These are phyloP conservation scores for Acanthamoeba culbertsoni DNA, from an alignment of 208 protist species.

Conservation along the genomic window DNA sequence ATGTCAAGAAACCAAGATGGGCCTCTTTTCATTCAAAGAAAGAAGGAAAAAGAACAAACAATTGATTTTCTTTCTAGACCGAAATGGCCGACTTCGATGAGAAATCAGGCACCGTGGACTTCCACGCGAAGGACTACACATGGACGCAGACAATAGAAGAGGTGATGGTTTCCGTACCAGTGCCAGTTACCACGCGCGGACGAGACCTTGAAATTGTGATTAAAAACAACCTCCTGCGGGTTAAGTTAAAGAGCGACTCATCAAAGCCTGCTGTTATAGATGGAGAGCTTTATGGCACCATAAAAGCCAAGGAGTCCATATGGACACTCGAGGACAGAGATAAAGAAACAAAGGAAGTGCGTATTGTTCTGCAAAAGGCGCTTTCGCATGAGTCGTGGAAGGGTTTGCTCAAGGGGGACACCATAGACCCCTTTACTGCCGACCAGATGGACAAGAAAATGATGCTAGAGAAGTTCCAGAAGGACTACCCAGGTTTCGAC, in stretches of 20 bases:
- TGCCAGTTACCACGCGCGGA: conserved; percentile 18
- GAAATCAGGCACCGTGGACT: conserved; percentile 27
- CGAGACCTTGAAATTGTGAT: conserved; percentile 34
- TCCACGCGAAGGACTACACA: neutral
- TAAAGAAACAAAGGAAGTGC: conserved; percentile 48
- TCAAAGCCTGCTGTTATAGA: neutral
- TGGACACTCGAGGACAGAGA: conserved; percentile 44
- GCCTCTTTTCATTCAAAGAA: neutral
- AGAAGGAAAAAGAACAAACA: neutral
- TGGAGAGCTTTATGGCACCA: neutral
- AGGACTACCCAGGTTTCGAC: conserved; percentile 61
- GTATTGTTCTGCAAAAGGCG: conserved; percentile 20
- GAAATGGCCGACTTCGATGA: conserved; percentile 43
- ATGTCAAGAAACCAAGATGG: too few relatives aligned
- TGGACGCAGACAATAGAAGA: conserved; percentile 59
- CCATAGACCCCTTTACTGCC: neutral
- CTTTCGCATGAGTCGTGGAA: conserved; percentile 56
- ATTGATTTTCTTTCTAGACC: neutral
- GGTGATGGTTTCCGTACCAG: neutral
- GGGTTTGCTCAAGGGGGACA: conserved; percentile 55
- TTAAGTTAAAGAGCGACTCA: conserved; percentile 26
- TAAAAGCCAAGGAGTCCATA: conserved; percentile 41
- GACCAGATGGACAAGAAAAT: conserved; percentile 68
- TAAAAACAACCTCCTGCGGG: neutral
- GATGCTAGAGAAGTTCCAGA: conserved; percentile 65